Conservation (phyloP, 2,329 filamentous ascomycete genomes). For the Colletotrichum tofieldiae region DNA sequence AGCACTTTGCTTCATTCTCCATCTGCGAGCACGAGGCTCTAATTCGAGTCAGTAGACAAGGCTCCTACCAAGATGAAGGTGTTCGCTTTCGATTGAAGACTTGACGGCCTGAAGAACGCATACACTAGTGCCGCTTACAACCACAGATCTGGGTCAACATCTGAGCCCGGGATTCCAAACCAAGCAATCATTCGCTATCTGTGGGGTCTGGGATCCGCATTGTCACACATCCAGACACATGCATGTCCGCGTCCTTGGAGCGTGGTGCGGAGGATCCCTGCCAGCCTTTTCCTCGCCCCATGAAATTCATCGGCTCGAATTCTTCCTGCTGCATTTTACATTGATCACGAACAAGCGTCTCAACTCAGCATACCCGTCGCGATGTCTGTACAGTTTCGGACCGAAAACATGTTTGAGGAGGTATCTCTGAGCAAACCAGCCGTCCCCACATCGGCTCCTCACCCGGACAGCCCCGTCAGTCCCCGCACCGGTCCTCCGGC, state of each 20-base stretch:
- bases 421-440: not conserved
- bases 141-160: not conserved
- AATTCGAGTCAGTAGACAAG: no score
- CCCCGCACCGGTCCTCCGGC: constrained; percentile 22
- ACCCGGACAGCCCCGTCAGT: constrained; percentile 37
- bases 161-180: not conserved
- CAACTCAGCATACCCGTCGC: not conserved
- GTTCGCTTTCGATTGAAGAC: not conserved
- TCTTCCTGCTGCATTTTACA: constrained; percentile 17
- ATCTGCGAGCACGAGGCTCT: not conserved
- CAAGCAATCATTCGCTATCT: not conserved
- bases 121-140: not conserved
- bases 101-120: no score
- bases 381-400: not conserved
- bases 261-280: not conserved
- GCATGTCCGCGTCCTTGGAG: not conserved
- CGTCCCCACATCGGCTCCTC: constrained; percentile 4
- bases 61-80: not conserved
- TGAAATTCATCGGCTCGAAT: constrained; percentile 27
- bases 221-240: not conserved
- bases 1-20: not conserved
- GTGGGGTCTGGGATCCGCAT: not conserved
- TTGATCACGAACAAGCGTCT: not conserved
- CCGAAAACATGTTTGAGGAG: constrained; percentile 23
- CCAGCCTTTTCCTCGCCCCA: not conserved